Evolutionary conservation across 169 alveolate species (phyloP).

Genomic region (Neospora caninum): DNA sequence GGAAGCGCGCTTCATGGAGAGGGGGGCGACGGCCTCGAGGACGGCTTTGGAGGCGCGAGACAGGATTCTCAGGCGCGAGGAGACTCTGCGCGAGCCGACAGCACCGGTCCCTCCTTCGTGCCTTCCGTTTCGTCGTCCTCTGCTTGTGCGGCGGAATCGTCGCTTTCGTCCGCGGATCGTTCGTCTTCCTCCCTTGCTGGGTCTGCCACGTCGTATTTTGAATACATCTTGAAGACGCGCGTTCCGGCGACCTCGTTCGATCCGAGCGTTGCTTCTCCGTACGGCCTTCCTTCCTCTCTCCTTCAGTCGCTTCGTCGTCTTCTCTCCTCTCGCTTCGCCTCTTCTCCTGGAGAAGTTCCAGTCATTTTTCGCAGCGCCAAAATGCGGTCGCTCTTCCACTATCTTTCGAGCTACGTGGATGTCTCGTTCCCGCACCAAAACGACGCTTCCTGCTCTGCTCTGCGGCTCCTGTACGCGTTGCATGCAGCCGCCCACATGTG

Average conservation of each 20-base stretch:
- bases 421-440: slow-evolving; percentile 28
- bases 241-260: neutral
- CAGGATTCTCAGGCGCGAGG: neutral
- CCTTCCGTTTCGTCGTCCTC: no score
- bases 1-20: neutral
- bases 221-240: neutral
- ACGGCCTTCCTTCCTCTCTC: neutral
- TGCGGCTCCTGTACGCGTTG: slow-evolving; percentile 31
- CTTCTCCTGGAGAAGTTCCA: neutral
- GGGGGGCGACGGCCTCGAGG: neutral
- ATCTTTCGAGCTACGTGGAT: slow-evolving; percentile 45
- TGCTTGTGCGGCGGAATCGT: no score
- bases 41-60: neutral
- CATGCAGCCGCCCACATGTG: slow-evolving; percentile 51
- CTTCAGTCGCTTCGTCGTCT: neutral
- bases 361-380: neutral
- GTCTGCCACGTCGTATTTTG: neutral
- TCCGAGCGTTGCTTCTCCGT: neutral
- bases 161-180: no score
- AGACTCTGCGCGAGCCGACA: no score
- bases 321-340: neutral
- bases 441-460: neutral
- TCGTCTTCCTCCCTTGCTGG: neutral
- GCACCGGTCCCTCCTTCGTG: no score
- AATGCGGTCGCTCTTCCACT: slow-evolving; percentile 49